These are phyloP conservation scores for Rutstroemia sydowiana DNA, from an alignment of 2,329 filamentous ascomycete species.

Conservation along the genomic window DNA sequence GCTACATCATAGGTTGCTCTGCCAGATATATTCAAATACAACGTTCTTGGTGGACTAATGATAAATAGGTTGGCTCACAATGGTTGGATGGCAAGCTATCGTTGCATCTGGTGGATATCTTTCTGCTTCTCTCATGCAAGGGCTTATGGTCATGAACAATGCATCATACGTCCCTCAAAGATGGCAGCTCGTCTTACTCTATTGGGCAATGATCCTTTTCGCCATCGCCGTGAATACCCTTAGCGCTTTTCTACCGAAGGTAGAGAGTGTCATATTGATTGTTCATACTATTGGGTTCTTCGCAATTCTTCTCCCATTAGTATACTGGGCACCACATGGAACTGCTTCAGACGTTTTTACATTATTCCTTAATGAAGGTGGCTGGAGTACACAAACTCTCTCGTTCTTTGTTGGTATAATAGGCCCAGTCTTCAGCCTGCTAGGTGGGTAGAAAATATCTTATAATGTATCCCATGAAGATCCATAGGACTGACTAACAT, in stretches of 20 bases:
- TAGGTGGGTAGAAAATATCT: neutral
- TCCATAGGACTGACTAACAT: neutral
- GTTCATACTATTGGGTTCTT: conserved; percentile 39
- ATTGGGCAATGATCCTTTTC: conserved; percentile 34
- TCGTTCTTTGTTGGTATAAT: conserved; percentile 27
- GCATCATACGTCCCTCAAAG: conserved; percentile 29
- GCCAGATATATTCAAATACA: no score
- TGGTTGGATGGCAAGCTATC: conserved; percentile 38
- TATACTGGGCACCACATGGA: conserved; percentile 17
- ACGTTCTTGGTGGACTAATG: neutral
- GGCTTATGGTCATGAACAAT: conserved; percentile 30
- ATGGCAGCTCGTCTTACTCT: conserved; percentile 37
- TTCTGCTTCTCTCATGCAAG: conserved; percentile 38
- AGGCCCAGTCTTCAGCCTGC: neutral
- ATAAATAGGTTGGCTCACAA: conserved; percentile 36
- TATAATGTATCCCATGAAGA: neutral
- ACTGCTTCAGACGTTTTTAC: conserved; percentile 23
- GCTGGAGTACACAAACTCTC: conserved; percentile 26
- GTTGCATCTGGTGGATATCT: conserved; percentile 36
- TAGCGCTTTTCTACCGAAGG: conserved; percentile 31
- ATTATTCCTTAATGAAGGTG: conserved; percentile 26
- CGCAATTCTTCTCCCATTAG: conserved; percentile 35
- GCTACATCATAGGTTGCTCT: conserved; percentile 40
- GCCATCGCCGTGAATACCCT: conserved; percentile 38
- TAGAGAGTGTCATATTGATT: conserved; percentile 37